Evolutionary conservation across 2,329 filamentous ascomycete genomes (phyloP).

Genomic region (Sclerotinia borealis): DNA sequence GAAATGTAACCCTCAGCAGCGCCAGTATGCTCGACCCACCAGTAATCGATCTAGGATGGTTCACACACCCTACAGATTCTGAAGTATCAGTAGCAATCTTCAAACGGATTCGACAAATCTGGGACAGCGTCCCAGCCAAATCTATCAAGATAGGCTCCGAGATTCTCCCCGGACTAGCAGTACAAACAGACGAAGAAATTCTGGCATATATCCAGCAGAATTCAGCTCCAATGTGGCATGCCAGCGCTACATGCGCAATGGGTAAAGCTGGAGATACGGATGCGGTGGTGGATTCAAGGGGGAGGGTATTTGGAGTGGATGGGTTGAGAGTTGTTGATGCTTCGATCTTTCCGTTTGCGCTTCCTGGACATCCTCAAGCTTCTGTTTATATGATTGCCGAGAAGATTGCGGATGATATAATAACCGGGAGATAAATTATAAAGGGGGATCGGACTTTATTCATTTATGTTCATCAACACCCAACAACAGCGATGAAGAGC

Average conservation of each 20-base stretch:
- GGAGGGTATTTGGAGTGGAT: background rate
- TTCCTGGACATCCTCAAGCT: conserved; percentile 9
- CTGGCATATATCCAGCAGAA: background rate
- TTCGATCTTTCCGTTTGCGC: conserved; percentile 9
- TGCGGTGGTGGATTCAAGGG: conserved; percentile 7
- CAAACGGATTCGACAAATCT: conserved; percentile 36
- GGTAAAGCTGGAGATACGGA: background rate
- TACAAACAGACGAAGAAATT: conserved; percentile 5
- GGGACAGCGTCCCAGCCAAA: background rate
- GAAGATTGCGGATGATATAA: conserved; percentile 9
- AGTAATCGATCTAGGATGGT: conserved; percentile 39
- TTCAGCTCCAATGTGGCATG: background rate
- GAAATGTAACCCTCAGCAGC: conserved; percentile 36
- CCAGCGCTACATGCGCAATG: conserved; percentile 8
- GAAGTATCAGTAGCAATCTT: conserved; percentile 39
- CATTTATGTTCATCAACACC: background rate
- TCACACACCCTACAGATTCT: conserved; percentile 37
- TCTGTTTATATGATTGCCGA: conserved; percentile 13
- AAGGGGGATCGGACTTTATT: too few relatives aligned
- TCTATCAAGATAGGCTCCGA: background rate
- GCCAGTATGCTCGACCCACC: conserved; percentile 34
- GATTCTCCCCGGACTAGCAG: background rate
- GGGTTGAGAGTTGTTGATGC: conserved; percentile 6
- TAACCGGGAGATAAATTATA: background rate
- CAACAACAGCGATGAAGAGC: background rate